These are phyloP conservation scores for Aspergillus sclerotiicarbonarius DNA, from an alignment of 495 filamentous ascomycete genomes.

Conservation along the genomic window DNA sequence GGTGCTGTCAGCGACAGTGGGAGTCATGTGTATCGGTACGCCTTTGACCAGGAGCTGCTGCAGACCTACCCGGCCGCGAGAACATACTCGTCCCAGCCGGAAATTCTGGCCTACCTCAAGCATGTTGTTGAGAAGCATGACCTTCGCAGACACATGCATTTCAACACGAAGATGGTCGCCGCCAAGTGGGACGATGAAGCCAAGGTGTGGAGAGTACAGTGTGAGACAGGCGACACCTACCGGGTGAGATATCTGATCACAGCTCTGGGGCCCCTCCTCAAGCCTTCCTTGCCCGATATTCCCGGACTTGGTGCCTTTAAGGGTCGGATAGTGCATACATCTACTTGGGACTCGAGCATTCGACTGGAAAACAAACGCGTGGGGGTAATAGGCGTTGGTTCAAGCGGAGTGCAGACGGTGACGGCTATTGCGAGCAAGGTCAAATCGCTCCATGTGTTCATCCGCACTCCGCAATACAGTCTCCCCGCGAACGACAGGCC, in stretches of 20 bases:
- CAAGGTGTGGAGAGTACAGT: conserved; percentile 14
- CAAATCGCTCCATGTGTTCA: conserved; percentile 40
- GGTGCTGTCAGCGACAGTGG: conserved; percentile 20
- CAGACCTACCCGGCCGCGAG: conserved; percentile 18
- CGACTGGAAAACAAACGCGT: conserved; percentile 41
- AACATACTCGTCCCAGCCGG: conserved; percentile 19
- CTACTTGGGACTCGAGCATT: conserved; percentile 20
- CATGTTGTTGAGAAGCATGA: conserved; percentile 19
- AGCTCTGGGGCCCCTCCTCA: conserved; percentile 15
- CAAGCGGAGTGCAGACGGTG: conserved; percentile 44
- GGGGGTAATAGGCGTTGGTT: conserved; percentile 47
- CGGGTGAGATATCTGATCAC: conserved; percentile 18
- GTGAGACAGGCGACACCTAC: conserved; percentile 7
- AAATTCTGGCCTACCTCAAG: conserved; percentile 25
- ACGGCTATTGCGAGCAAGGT: conserved; percentile 27
- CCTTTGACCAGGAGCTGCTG: conserved; percentile 25
- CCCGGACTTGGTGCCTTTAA: conserved; percentile 15
- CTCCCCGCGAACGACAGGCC: conserved; percentile 43
- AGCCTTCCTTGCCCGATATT: conserved; percentile 31
- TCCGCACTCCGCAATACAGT: conserved; percentile 46
- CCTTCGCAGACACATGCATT: conserved; percentile 25
- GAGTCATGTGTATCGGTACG: conserved; percentile 25
- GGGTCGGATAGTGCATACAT: conserved; percentile 26
- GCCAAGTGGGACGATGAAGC: conserved; percentile 20
- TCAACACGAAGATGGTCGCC: conserved; percentile 16